A percentile compares a stretch with the other conserved stretches of the same genome.
These are phyloP conservation scores for Melanopsichium pennsylvanicum DNA, from an alignment of 1,284 basidiomycete species.

Conservation along the genomic window DNA sequence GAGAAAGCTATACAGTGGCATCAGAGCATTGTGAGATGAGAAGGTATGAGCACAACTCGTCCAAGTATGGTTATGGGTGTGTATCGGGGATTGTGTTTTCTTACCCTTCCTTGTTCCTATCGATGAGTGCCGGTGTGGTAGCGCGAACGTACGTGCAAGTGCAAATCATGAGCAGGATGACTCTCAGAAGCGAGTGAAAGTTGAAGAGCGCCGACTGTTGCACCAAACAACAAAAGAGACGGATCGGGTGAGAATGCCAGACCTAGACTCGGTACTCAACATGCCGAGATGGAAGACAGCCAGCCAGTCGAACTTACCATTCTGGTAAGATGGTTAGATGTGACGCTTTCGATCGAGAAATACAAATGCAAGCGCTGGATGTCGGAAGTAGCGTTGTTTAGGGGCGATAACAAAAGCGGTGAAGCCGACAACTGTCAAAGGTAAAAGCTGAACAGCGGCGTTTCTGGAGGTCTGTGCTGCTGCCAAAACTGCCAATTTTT, in stretches of 20 bases:
- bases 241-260: conserved; percentile 2
- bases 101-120: conserved; percentile 90
- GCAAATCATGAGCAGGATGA: conserved; percentile 91
- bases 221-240: background rate
- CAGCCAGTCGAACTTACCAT: too few species aligned
- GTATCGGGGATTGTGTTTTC: conserved; percentile 8
- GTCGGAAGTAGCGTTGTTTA: too few species aligned
- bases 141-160: conserved; percentile 95
- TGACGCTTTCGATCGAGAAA: too few species aligned
- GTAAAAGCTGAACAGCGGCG: too few species aligned
- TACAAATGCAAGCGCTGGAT: too few species aligned
- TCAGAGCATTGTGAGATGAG: background rate
- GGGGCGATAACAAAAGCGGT: too few species aligned
- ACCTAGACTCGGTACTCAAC: too few species aligned
- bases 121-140: conserved; percentile 85
- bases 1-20: conserved; percentile 37
- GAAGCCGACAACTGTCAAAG: too few species aligned
- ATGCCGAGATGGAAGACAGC: too few species aligned
- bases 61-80: background rate
- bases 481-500: too few species aligned
- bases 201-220: conserved; percentile 93
- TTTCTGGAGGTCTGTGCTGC: too few species aligned
- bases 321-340: too few species aligned
- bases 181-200: conserved; percentile 92
- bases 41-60: background rate